Evolutionary conservation across 106 monocot genomes (phyloP).

Genomic region (Phalaenopsis equestris): DNA sequence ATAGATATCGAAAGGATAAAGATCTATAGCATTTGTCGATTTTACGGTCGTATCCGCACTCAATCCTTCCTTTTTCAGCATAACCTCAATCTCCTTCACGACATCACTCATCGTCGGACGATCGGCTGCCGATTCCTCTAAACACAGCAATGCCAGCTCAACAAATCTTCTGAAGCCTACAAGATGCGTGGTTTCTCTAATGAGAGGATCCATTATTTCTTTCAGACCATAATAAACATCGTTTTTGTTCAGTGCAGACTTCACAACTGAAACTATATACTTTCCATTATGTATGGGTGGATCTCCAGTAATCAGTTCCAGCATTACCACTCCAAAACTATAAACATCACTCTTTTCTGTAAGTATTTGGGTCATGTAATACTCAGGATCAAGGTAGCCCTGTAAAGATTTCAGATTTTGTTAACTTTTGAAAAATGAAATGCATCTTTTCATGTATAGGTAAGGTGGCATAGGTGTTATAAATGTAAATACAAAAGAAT

Average conservation of each 20-base stretch:
- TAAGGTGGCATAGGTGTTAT: too few relatives aligned
- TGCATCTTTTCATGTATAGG: too few relatives aligned
- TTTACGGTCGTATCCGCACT: conserved; percentile 6
- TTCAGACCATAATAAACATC: conserved; percentile 38
- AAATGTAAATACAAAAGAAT: too few relatives aligned
- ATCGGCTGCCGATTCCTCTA: conserved; percentile 32
- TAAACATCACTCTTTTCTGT: conserved; percentile 83
- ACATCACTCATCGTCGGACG: conserved; percentile 66
- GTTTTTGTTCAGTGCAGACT: conserved; percentile 21
- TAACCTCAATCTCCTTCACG: conserved; percentile 55
- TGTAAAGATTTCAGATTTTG: conserved; percentile 13
- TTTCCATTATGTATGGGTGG: conserved; percentile 43
- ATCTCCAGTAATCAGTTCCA: conserved; percentile 51
- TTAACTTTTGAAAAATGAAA: background rate
- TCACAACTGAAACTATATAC: conserved; percentile 45
- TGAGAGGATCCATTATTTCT: conserved; percentile 40
- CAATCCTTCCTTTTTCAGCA: conserved; percentile 21
- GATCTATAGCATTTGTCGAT: background rate
- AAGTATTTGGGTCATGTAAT: conserved; percentile 59
- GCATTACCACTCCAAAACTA: conserved; percentile 74
- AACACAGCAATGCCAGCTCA: conserved; percentile 51
- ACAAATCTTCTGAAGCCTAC: conserved; percentile 35
- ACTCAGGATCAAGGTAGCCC: conserved; percentile 79
- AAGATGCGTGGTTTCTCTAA: conserved; percentile 16
- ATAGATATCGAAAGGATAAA: background rate